phyloP scores from a whole-genome alignment of 2,329 filamentous ascomycete species.

The Neofusicoccum ribis region DNA sequence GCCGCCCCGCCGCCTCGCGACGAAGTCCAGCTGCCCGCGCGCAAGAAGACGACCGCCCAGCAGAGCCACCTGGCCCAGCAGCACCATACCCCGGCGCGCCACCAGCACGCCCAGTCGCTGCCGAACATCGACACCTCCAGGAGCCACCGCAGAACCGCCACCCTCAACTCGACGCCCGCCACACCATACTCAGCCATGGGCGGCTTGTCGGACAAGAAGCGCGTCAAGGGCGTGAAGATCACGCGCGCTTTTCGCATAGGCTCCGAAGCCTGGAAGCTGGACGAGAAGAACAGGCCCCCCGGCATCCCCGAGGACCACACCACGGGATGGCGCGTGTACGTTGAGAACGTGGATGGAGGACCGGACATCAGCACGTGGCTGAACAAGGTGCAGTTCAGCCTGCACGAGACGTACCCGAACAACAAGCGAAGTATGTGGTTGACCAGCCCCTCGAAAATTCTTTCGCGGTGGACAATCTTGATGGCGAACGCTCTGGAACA shows the following conservation, averaged over 20 bases:
- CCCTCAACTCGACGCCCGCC: constrained; percentile 16
- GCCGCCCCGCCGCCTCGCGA: not conserved
- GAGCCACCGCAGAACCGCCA: constrained; percentile 6
- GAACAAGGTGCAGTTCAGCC: constrained; percentile 95
- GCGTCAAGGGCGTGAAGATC: constrained; percentile 49
- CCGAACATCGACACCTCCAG: constrained; percentile 9
- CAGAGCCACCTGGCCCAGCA: not conserved
- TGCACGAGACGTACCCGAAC: constrained; percentile 95
- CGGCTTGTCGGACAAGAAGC: constrained; percentile 55
- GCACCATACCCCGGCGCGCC: not conserved
- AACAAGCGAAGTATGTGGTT: constrained; percentile 68
- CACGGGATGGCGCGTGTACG: constrained; percentile 94
- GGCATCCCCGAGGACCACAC: constrained; percentile 87
- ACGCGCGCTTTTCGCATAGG: constrained; percentile 48
- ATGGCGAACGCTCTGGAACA: not conserved
- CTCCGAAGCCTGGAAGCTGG: constrained; percentile 55
- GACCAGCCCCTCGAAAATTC: not conserved
- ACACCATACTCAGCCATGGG: constrained; percentile 46
- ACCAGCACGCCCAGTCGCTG: constrained; percentile 11
- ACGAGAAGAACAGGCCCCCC: constrained; percentile 62
- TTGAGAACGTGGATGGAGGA: constrained; percentile 83
- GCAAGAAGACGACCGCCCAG: constrained; percentile 14
- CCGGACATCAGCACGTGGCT: constrained; percentile 90
- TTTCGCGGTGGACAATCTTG: no score
- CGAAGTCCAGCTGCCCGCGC: not conserved